Evolutionary conservation across 2,329 filamentous ascomycete genomes (phyloP).

Genomic region (Epichloe gansuensis): DNA sequence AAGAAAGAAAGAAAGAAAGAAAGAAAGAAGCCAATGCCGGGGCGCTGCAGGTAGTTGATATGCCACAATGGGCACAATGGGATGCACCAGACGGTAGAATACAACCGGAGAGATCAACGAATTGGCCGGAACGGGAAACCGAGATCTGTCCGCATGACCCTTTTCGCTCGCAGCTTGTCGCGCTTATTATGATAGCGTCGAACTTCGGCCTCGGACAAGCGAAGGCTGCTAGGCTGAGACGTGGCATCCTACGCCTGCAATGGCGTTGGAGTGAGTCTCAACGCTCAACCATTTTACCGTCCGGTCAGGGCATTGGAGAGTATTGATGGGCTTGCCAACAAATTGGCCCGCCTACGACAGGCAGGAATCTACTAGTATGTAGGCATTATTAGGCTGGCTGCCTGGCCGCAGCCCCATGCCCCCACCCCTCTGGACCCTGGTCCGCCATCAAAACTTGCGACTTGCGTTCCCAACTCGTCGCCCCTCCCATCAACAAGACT

Average conservation of each 20-base stretch:
- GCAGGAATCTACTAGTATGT: too few species aligned
- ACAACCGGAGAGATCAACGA: neutral
- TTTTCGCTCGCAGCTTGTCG: neutral
- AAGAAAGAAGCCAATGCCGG: neutral
- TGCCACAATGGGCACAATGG: neutral
- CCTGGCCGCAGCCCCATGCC: too few species aligned
- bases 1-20: neutral
- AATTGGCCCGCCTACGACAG: too few species aligned
- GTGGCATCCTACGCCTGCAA: neutral
- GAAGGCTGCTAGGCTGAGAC: neutral
- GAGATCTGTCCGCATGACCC: slow-evolving; percentile 1
- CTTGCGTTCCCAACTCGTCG: neutral
- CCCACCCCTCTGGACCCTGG: too few species aligned
- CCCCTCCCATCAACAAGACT: neutral
- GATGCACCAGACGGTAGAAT: neutral
- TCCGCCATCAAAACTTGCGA: too few species aligned
- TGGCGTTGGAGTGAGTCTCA: neutral
- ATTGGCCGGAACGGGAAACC: neutral
- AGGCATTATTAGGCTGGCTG: too few species aligned
- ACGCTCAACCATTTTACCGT: neutral
- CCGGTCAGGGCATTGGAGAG: too few species aligned
- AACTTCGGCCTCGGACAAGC: neutral
- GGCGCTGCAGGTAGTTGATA: neutral
- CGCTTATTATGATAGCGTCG: neutral
- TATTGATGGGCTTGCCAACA: too few species aligned